A percentile compares a stretch with the other conserved stretches of the same genome.
phyloP scores from a whole-genome alignment of 169 alveolate genomes.

The Plasmodium falciparum region DNA sequence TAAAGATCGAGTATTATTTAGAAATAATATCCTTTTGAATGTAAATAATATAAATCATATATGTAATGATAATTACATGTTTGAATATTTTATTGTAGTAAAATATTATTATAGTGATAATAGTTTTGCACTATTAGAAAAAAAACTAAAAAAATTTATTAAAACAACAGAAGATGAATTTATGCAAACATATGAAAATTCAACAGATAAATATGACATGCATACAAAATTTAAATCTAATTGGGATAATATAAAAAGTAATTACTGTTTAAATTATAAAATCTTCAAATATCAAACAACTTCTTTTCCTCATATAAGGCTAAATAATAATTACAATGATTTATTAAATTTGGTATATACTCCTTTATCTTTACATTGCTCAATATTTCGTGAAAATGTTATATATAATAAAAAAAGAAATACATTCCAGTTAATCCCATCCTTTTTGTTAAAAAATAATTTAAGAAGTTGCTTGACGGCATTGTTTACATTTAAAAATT shows the following conservation, averaged over 20 bases:
- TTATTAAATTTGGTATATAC: conserved; percentile 44
- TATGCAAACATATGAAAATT: conserved; percentile 8
- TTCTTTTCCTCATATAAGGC: conserved; percentile 71
- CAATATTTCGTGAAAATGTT: conserved; percentile 72
- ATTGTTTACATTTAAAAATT: conserved; percentile 55
- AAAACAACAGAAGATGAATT: conserved; percentile 24
- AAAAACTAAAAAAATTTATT: conserved; percentile 49
- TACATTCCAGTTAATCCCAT: conserved; percentile 54
- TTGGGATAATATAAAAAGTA: conserved; percentile 30
- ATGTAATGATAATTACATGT: conserved; percentile 66
- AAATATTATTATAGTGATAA: conserved; percentile 70
- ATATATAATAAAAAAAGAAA: conserved; percentile 58
- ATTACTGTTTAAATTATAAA: conserved; percentile 72
- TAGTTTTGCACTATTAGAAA: conserved; percentile 56
- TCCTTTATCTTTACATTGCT: conserved; percentile 56
- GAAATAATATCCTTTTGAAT: conserved; percentile 42
- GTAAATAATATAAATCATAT: conserved; percentile 70
- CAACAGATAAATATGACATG: conserved; percentile 31
- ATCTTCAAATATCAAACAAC: conserved; percentile 71
- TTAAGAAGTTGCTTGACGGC: conserved; percentile 67
- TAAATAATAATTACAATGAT: conserved; percentile 56
- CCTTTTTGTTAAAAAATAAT: conserved; percentile 54
- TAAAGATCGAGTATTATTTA: conserved; percentile 49
- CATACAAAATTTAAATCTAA: conserved; percentile 36
- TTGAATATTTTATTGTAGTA: conserved; percentile 58